These are phyloP conservation scores for Parascedosporium putredinis DNA, from an alignment of 2,329 filamentous ascomycete genomes.

Conservation along the genomic window DNA sequence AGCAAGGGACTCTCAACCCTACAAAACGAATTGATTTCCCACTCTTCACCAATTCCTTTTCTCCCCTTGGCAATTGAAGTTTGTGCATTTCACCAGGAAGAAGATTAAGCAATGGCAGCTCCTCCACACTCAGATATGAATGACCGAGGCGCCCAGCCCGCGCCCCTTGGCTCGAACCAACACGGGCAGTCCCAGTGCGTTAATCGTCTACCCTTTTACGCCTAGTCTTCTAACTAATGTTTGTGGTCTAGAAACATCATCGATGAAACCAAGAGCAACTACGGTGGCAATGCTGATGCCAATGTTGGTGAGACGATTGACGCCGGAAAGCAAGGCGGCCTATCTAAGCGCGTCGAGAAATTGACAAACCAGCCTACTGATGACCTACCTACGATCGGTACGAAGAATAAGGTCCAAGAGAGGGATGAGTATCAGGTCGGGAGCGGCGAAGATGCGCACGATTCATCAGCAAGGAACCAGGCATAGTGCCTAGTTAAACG, in stretches of 20 bases:
- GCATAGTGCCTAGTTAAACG: too few relatives aligned
- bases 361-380: constrained; percentile 5
- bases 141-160: constrained; percentile 9
- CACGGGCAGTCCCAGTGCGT: background rate
- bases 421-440: background rate
- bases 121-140: constrained; percentile 8
- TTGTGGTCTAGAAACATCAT: background rate
- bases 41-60: background rate
- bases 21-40: background rate
- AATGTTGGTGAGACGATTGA: background rate
- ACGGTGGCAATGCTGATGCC: background rate
- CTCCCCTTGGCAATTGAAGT: too few relatives aligned
- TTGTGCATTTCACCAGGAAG: too few relatives aligned
- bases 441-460: constrained; percentile 3
- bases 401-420: background rate
- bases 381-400: constrained; percentile 5
- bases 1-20: background rate
- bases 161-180: constrained; percentile 2
- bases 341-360: constrained; percentile 1
- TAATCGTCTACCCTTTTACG: background rate
- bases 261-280: background rate
- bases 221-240: background rate
- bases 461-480: constrained; percentile 7
- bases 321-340: background rate
- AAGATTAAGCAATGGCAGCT: too few relatives aligned